Percentiles rank a stretch among this genome's conserved stretches.
phyloP scores from a whole-genome alignment of 225 moss, liverwort and hornwort species.

The Pleurozium schreberi region DNA sequence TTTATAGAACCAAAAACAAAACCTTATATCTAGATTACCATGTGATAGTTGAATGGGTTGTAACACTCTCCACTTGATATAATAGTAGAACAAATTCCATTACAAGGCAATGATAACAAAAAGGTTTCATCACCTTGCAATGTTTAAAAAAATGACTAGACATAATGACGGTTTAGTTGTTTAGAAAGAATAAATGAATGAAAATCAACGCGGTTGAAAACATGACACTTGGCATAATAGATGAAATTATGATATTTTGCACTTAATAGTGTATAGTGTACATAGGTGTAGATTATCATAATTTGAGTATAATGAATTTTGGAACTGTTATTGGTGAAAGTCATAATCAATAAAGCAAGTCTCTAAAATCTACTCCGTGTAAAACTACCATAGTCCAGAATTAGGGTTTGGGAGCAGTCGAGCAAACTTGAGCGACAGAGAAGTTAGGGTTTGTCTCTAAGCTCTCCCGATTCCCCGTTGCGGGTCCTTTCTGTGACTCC shows the following conservation, averaged over 20 bases:
- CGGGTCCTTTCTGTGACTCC: not conserved
- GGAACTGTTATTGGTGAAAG: too few species aligned
- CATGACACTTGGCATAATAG: fast-evolving
- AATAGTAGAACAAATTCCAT: not conserved
- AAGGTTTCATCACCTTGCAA: not conserved
- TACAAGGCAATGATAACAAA: not conserved
- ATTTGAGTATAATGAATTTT: too few species aligned
- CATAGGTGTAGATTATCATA: not conserved
- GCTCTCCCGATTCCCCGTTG: not conserved
- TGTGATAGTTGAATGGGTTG: too few species aligned
- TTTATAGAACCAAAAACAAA: fast-evolving
- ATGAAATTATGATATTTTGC: not conserved
- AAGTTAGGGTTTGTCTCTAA: not conserved
- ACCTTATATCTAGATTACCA: fast-evolving
- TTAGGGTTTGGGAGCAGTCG: not conserved
- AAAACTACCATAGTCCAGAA: not conserved
- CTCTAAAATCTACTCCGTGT: too few species aligned
- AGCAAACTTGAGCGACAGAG: not conserved
- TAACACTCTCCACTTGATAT: fast-evolving
- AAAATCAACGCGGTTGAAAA: not conserved
- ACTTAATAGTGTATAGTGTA: not conserved
- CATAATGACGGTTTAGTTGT: too few species aligned
- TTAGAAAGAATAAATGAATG: not conserved
- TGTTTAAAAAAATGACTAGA: fast-evolving
- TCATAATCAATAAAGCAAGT: not conserved